A percentile compares a stretch with the other conserved stretches of the same genome.
phyloP scores from a whole-genome alignment of 805 yeast species.

The Metschnikowia matae region DNA sequence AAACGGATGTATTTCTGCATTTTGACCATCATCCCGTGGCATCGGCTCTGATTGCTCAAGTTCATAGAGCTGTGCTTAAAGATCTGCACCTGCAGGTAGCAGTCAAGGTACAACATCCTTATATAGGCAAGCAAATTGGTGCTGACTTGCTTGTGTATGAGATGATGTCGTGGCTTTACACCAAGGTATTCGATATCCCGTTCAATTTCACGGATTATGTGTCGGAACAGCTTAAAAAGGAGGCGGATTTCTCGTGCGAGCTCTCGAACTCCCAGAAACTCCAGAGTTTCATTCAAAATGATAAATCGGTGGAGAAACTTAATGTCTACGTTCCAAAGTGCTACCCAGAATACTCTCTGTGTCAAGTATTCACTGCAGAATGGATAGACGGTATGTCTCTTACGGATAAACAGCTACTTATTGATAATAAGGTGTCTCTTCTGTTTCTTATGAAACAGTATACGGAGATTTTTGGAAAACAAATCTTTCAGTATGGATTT shows the following conservation, averaged over 20 bases:
- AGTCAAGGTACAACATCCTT: conserved; percentile 61
- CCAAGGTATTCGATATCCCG: conserved; percentile 60
- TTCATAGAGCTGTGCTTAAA: conserved; percentile 49
- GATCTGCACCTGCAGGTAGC: conserved; percentile 51
- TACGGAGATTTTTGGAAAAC: conserved; percentile 49
- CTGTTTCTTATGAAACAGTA: conserved; percentile 46
- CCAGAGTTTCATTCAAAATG: conserved; percentile 35
- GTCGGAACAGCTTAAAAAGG: conserved; percentile 53
- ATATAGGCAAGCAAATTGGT: conserved; percentile 54
- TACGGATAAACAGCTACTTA: conserved; percentile 41
- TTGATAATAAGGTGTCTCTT: conserved; percentile 36
- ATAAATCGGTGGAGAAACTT: conserved; percentile 32
- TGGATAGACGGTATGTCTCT: conserved; percentile 74
- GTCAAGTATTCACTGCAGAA: conserved; percentile 58
- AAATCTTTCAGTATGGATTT: conserved; percentile 62
- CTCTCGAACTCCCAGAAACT: conserved; percentile 46
- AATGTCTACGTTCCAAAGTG: conserved; percentile 55
- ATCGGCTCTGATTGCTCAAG: conserved; percentile 73
- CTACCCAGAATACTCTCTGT: conserved; percentile 43
- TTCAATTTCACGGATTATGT: conserved; percentile 54
- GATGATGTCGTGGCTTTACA: conserved; percentile 49
- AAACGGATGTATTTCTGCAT: conserved; percentile 31
- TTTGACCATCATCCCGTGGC: conserved; percentile 63
- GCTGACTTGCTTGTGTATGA: conserved; percentile 61
- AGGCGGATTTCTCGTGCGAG: conserved; percentile 60